phyloP scores from a whole-genome alignment of 768 basidiomycete species.

The Trametes coccinea region DNA sequence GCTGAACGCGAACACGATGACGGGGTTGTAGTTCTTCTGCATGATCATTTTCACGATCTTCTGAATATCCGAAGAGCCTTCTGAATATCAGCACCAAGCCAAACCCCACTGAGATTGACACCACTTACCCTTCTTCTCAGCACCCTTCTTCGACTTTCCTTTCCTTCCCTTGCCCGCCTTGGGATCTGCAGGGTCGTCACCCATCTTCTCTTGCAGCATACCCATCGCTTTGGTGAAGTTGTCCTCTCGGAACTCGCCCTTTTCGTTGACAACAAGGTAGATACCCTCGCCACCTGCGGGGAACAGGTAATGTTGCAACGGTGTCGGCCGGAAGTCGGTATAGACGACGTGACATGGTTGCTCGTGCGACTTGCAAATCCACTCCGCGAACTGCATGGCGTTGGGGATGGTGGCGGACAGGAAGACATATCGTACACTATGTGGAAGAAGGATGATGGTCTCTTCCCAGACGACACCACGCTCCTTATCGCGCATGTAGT shows the following conservation, averaged over 20 bases:
- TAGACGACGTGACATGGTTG: constrained; percentile 99
- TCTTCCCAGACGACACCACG: constrained; percentile 99
- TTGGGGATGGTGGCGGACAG: constrained; percentile 99
- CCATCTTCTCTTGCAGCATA: constrained; percentile 76
- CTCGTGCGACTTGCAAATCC: constrained; percentile 96
- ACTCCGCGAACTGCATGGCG: constrained; percentile 99
- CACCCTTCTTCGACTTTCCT: constrained; percentile 91
- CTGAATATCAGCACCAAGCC: constrained; percentile 4
- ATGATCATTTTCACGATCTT: constrained; percentile 99
- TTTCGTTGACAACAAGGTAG: constrained; percentile 98
- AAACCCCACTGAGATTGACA: neutral
- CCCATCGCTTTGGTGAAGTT: constrained; percentile 99
- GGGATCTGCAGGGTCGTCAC: constrained; percentile 91
- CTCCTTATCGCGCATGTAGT: constrained; percentile 99
- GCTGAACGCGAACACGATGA: constrained; percentile 97
- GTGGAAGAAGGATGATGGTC: constrained; percentile 95
- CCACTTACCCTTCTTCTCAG: constrained; percentile 74
- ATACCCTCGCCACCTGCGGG: constrained; percentile 97
- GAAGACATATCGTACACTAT: constrained; percentile 96
- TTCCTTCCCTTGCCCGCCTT: constrained; percentile 83
- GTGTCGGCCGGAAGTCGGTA: constrained; percentile 98
- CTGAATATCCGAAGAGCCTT: constrained; percentile 90
- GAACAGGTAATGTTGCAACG: constrained; percentile 97
- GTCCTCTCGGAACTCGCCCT: constrained; percentile 94
- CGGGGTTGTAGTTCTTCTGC: constrained; percentile 95